Conservation (phyloP, 1,284 basidiomycete species). For the Marasmius oreades region DNA sequence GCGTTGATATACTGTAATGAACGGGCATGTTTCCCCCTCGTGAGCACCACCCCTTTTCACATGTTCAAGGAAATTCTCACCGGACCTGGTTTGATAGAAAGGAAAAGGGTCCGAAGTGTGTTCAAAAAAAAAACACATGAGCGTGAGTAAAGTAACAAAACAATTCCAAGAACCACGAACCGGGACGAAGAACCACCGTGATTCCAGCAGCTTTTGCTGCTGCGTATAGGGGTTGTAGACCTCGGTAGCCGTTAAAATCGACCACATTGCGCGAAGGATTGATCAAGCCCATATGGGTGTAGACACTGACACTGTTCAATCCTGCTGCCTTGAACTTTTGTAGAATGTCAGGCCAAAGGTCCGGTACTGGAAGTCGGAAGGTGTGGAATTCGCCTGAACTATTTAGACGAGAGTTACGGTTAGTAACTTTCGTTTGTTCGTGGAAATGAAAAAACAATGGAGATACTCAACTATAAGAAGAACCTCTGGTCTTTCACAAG, state of each 20-base stretch:
- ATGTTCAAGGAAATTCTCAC: not conserved
- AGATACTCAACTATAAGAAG: constrained; percentile 56
- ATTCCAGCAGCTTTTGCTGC: constrained; percentile 59
- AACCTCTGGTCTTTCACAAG: constrained; percentile 51
- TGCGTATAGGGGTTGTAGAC: constrained; percentile 65
- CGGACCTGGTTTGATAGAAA: not conserved
- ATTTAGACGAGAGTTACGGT: not conserved
- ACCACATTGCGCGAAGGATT: constrained; percentile 74
- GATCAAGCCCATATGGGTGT: constrained; percentile 70
- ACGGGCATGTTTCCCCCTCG: not conserved
- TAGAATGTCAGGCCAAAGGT: constrained; percentile 78
- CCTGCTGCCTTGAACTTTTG: constrained; percentile 81
- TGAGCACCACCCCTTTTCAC: not conserved
- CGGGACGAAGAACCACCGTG: constrained; percentile 64
- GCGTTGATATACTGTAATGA: constrained; percentile 66
- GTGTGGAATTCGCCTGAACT: constrained; percentile 79
- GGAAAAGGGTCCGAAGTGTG: not conserved
- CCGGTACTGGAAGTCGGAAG: constrained; percentile 76
- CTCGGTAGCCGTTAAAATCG: constrained; percentile 68
- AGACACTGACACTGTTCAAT: constrained; percentile 74
- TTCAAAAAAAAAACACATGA: not conserved
- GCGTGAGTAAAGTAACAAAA: not conserved
- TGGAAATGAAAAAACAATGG: not conserved
- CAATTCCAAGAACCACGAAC: constrained; percentile 28
- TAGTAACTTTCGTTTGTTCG: not conserved